Conservation (phyloP, 2,329 filamentous ascomycete species). For the Cercospora nicotianae region DNA sequence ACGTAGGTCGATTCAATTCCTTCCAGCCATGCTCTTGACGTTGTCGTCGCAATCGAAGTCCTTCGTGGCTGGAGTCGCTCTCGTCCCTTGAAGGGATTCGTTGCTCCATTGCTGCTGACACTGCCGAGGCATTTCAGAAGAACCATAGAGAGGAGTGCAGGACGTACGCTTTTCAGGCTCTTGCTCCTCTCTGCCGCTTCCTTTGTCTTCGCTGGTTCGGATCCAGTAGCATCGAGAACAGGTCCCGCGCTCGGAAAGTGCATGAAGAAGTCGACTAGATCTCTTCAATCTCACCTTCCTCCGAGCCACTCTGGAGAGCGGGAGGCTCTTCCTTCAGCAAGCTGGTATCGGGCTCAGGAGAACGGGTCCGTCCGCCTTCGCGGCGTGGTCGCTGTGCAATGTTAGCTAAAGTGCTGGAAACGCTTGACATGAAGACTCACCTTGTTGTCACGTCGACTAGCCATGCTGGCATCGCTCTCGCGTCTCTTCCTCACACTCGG, state of each 20-base stretch:
- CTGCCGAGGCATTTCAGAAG: background rate
- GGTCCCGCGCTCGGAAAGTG: background rate
- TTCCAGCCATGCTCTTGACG: background rate
- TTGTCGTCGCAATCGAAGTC: background rate
- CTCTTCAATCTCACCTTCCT: conserved; percentile 98
- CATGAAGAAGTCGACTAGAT: conserved; percentile 38
- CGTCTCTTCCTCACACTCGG: conserved; percentile 69
- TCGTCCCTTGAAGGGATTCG: too few relatives aligned
- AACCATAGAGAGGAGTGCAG: background rate
- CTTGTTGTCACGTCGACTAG: conserved; percentile 45
- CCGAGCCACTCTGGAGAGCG: conserved; percentile 75
- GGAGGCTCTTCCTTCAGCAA: conserved; percentile 54
- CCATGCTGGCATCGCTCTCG: conserved; percentile 55
- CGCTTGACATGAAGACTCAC: too few relatives aligned
- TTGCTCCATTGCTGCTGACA: background rate
- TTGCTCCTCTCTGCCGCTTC: background rate
- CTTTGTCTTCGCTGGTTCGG: background rate
- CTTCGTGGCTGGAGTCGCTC: too few relatives aligned
- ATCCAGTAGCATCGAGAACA: background rate
- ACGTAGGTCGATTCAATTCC: background rate
- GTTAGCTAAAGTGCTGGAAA: too few relatives aligned
- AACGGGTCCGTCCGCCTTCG: conserved; percentile 21
- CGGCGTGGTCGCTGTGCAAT: conserved; percentile 25
- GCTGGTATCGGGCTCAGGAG: conserved; percentile 25
- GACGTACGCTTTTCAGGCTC: background rate